Conservation (phyloP, 768 basidiomycete genomes). For the Candolleomyces aberdarensis region DNA sequence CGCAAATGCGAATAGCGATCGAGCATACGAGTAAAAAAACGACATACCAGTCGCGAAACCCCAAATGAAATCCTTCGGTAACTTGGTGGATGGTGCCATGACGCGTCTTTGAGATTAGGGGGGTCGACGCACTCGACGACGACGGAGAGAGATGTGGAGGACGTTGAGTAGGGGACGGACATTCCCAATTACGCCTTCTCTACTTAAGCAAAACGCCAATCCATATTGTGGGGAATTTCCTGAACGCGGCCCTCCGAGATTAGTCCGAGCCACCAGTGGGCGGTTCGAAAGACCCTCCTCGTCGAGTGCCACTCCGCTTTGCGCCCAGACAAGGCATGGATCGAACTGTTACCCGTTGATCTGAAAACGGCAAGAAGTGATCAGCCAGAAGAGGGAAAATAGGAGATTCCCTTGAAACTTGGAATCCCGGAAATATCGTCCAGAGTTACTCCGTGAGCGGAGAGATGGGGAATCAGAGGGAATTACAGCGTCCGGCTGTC, state of each 20-base stretch:
- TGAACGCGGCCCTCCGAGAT: slow-evolving; percentile 39
- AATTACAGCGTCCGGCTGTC: neutral
- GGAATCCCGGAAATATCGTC: slow-evolving; percentile 16
- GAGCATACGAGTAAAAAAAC: slow-evolving; percentile 5
- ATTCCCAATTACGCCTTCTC: slow-evolving; percentile 12
- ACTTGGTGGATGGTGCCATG: slow-evolving; percentile 30
- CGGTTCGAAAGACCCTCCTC: neutral
- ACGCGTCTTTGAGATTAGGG: slow-evolving; percentile 24
- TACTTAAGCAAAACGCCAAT: slow-evolving; percentile 39
- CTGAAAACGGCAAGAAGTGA: neutral
- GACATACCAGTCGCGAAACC: slow-evolving; percentile 65
- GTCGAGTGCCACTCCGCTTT: neutral
- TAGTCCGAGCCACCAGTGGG: slow-evolving; percentile 37
- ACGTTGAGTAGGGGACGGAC: slow-evolving; percentile 2
- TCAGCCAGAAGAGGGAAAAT: neutral
- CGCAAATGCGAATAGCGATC: neutral
- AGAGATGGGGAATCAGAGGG: slow-evolving; percentile 17
- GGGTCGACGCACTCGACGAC: slow-evolving; percentile 15
- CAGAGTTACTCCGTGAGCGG: slow-evolving; percentile 29
- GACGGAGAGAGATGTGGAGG: slow-evolving; percentile 27
- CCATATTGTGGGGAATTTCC: slow-evolving; percentile 37
- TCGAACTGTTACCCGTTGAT: slow-evolving; percentile 7
- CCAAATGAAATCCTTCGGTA: slow-evolving; percentile 64
- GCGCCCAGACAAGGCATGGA: slow-evolving; percentile 15
- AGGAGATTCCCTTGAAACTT: neutral